Conservation (phyloP, 177 flowering plant genomes). For the Vitis hybrid region DNA sequence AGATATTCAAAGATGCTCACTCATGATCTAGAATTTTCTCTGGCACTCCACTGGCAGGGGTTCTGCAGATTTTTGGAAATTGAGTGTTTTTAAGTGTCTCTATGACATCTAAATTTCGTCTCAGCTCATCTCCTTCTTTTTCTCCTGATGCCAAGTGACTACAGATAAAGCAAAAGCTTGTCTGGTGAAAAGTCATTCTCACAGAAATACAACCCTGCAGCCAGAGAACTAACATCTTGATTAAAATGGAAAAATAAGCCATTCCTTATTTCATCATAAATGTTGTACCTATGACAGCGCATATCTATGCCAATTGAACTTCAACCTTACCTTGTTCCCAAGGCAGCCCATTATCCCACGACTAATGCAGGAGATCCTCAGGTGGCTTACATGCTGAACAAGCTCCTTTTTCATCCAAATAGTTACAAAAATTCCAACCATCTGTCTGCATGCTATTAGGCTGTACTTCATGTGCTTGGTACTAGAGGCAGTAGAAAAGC, state of each 20-base stretch:
- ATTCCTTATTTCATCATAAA: neutral
- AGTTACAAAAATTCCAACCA: slow-evolving; percentile 83
- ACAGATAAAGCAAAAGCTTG: slow-evolving; percentile 80
- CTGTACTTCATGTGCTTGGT: slow-evolving; percentile 43
- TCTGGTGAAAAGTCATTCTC: slow-evolving; percentile 63
- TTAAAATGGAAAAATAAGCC: neutral
- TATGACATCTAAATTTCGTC: slow-evolving; percentile 71
- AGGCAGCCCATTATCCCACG: slow-evolving; percentile 83
- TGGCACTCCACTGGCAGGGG: slow-evolving; percentile 42
- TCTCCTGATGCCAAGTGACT: slow-evolving; percentile 88
- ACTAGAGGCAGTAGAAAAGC: slow-evolving; percentile 13
- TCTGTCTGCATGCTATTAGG: slow-evolving; percentile 66
- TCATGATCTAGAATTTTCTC: slow-evolving; percentile 71
- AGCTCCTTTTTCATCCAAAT: slow-evolving; percentile 70
- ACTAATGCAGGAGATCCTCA: slow-evolving; percentile 53
- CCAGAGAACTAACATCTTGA: neutral
- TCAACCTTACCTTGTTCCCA: slow-evolving; percentile 67
- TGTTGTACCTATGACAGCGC: neutral
- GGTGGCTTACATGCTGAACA: slow-evolving; percentile 60
- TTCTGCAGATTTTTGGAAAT: slow-evolving; percentile 58
- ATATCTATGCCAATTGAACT: neutral
- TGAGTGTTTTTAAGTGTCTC: slow-evolving; percentile 70
- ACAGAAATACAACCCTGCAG: slow-evolving; percentile 83
- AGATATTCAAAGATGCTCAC: slow-evolving; percentile 37
- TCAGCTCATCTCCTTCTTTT: slow-evolving; percentile 79